Percentiles rank a stretch among this genome's conserved stretches.
These are phyloP conservation scores for Rhynchosporium secalis DNA, from an alignment of 2,329 filamentous ascomycete species.

Conservation along the genomic window DNA sequence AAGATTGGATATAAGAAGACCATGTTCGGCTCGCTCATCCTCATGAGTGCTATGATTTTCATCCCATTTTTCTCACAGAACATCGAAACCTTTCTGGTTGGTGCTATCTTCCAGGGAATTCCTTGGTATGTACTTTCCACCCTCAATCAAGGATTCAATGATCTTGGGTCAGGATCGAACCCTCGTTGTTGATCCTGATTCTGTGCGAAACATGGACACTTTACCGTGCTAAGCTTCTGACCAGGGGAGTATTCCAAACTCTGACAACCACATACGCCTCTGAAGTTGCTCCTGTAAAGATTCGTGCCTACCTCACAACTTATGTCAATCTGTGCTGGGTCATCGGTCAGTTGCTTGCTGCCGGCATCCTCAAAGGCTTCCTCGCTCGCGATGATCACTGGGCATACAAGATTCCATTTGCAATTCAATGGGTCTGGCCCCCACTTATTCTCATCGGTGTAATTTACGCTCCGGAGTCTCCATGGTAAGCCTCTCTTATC, in stretches of 20 bases:
- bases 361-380: slow-evolving; percentile 13
- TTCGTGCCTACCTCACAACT: slow-evolving; percentile 53
- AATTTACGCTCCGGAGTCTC: slow-evolving; percentile 49
- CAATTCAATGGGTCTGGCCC: slow-evolving; percentile 56
- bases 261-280: slow-evolving; percentile 39
- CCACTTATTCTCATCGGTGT: slow-evolving; percentile 48
- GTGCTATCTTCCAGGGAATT: slow-evolving; percentile 50
- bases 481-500: slow-evolving; percentile 39
- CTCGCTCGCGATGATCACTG: neutral
- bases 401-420: slow-evolving; percentile 18
- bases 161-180: no score
- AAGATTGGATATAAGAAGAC: slow-evolving; percentile 20
- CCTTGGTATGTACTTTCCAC: slow-evolving; percentile 43
- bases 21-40: slow-evolving; percentile 16
- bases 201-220: no score
- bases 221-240: no score
- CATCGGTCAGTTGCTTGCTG: slow-evolving; percentile 26
- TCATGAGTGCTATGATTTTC: slow-evolving; percentile 47
- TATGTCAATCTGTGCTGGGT: slow-evolving; percentile 53
- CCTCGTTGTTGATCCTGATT: no score
- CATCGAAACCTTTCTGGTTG: slow-evolving; percentile 43
- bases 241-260: slow-evolving; percentile 46
- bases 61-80: slow-evolving; percentile 48
- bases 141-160: no score
- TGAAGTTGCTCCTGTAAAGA: slow-evolving; percentile 52